Evolutionary conservation across 2,329 filamentous ascomycete genomes (phyloP), one percentile per base, ranked within the genome.

Genomic region (Epichloe aotearoae): DNA sequence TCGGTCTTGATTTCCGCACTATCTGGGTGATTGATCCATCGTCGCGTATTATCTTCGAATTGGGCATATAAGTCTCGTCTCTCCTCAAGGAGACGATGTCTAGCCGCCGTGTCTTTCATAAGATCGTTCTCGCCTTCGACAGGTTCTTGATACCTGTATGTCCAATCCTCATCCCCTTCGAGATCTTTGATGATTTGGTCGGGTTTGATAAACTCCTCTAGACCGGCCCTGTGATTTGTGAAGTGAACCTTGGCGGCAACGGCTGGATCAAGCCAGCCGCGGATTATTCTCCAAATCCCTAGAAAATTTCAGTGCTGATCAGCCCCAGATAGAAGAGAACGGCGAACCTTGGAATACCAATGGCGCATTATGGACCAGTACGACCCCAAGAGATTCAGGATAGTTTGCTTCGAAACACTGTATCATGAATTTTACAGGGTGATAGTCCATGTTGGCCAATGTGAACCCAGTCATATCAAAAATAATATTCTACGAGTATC

Each of bases 321-420:
- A 15, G 11, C 11, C 1, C 6, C 1, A 7, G 4, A 14, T 5
- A 10, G n/a, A 40, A 17, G 12, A 8, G n/a, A 20, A 20, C 66
- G 57, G 17, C 73, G 50, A 67, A 84, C 87, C 84, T 73, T 95
- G 90, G 71, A 98, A 98, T 44, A 98, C 73, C 93, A 93, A 98
- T 3, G 93, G 93, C 0, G 93, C 83, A 66, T 95, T 95, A 73
- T 98, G 93, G 38, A 98, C 88, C 44, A 97, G 77, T 3, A 97
- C 88, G 2, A 85, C 78, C 30, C 91, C 93, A 1, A 98, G 76
- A 46, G 82, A 91, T 67, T 98, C 93, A 1, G 93, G 93, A 60
- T 97, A 98, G 66, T 98, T 97, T 53, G 93, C 93, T 71, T 98
- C 93, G 63, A 98, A 98, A 67, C 90, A 95, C 68, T 95, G 95